Evolutionary conservation across 768 basidiomycete genomes (phyloP).

Genomic region (Coprinopsis marcescibilis): DNA sequence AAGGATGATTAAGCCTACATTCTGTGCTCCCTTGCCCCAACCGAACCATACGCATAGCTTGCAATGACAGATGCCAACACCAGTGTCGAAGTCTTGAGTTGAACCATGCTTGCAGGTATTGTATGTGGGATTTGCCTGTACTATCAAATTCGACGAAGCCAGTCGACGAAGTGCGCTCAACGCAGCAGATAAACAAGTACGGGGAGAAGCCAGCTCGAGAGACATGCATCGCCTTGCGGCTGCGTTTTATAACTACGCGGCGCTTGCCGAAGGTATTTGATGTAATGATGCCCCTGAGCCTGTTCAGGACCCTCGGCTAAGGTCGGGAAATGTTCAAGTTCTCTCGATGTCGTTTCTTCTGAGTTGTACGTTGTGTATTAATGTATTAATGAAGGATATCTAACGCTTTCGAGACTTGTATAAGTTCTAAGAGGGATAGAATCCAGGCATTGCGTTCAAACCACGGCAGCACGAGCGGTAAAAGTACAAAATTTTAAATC

Average conservation of each 20-base stretch:
- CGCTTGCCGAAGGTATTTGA: neutral
- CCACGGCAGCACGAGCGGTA: too few species aligned
- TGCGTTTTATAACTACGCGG: neutral
- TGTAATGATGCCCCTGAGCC: too few species aligned
- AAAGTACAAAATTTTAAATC: too few species aligned
- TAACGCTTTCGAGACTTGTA: too few species aligned
- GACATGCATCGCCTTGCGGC: neutral
- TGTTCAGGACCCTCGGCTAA: neutral
- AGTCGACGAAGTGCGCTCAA: slow-evolving; percentile 5
- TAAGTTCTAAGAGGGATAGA: too few species aligned
- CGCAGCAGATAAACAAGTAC: neutral
- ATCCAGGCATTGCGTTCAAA: too few species aligned
- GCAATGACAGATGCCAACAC: slow-evolving; percentile 1
- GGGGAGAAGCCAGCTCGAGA: slow-evolving; percentile 7
- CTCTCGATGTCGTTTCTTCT: too few species aligned
- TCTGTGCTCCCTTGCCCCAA: neutral
- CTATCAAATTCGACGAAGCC: slow-evolving; percentile 1
- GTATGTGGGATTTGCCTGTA: slow-evolving; percentile 1
- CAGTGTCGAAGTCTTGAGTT: slow-evolving; percentile 3
- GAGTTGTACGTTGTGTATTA: too few species aligned
- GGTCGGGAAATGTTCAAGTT: neutral
- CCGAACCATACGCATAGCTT: neutral
- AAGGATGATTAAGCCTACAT: neutral
- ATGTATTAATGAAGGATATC: too few species aligned
- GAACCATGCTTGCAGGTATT: too few species aligned